Evolutionary conservation across 129 eudicot genomes (phyloP).

Genomic region (Tagetes patula): DNA sequence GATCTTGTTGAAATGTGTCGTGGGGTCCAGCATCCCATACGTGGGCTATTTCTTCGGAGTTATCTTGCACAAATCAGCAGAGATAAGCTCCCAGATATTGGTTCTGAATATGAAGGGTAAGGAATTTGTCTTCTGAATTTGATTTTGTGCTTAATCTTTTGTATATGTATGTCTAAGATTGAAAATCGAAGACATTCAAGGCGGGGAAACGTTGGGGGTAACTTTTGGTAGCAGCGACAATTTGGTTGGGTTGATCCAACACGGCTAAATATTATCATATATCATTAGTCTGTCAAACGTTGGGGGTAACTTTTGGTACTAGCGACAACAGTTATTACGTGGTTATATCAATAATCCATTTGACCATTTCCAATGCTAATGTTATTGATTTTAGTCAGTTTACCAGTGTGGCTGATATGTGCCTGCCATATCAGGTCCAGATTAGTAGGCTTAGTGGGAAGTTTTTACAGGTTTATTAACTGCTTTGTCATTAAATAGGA

Average conservation of each 20-base stretch:
- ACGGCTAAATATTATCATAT: not conserved
- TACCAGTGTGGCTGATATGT: not conserved
- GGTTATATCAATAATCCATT: not conserved
- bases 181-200: not conserved
- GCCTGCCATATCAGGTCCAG: not conserved
- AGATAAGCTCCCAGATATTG: conserved; percentile 92
- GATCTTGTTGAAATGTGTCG: conserved; percentile 99
- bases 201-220: not conserved
- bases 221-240: not conserved
- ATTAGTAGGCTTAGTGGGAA: not conserved
- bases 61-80: conserved; percentile 93
- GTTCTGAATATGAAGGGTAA: conserved; percentile 96
- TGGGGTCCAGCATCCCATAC: conserved; percentile 86
- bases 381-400: not conserved
- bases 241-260: not conserved
- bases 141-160: conserved; percentile 1
- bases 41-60: conserved; percentile 94
- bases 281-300: not conserved
- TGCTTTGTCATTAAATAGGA: not conserved
- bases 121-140: conserved; percentile 24
- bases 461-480: no score
- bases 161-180: not conserved
- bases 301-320: no score
- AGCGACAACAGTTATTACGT: not conserved
- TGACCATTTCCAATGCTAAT: not conserved